Evolutionary conservation across 345 rosid genomes (phyloP), one percentile per base, ranked within the genome.

Genomic region (Euphorbia peplus): DNA sequence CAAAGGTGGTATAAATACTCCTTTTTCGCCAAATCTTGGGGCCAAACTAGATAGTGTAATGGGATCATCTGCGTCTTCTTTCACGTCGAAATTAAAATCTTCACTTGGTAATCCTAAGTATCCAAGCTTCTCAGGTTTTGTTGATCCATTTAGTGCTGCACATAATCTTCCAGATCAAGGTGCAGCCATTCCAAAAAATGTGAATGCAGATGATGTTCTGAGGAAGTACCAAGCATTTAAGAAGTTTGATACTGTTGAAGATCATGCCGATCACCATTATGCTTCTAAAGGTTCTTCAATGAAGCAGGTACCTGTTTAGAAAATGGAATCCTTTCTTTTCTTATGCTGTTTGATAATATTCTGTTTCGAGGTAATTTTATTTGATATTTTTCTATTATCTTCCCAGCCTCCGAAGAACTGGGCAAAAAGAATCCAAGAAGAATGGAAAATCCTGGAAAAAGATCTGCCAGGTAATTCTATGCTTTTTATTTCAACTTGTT

Each of bases 361-460:
- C 6, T 48, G 11, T 22, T 35, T 16, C 3, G 8, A 19, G 15
- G 52, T 16, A 42, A 48, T 10, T 5, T 32, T 30, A 48, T 15
- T 53, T 53, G 28, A 50, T 47, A 14, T 24, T 44, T 11, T 60
- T 21, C 26, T 44, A 5, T 81, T 51, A 62, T 73, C 44, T 19
- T 66, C 29, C 28, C 78, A 89, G 98, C 86, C 85, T 35, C 51
- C 87, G 1, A 88, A 85, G 68, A 80, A 63, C 3, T 93, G 95
- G 97, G 82, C 78, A 11, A 89, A 81, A 78, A 90, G 78, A 79
- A 88, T 91, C 71, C 92, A 84, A 78, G 95, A 89, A 6, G 98
- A 93, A 77, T 93, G 98, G 98, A 85, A 41, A 80, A 88, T 83
- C 60, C 85, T 91, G 64, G 90, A 87, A 80, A 84, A 89, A 64